These are phyloP conservation scores for Lathyrus sativus DNA, from an alignment of 306 rosid genomes.

Conservation along the genomic window DNA sequence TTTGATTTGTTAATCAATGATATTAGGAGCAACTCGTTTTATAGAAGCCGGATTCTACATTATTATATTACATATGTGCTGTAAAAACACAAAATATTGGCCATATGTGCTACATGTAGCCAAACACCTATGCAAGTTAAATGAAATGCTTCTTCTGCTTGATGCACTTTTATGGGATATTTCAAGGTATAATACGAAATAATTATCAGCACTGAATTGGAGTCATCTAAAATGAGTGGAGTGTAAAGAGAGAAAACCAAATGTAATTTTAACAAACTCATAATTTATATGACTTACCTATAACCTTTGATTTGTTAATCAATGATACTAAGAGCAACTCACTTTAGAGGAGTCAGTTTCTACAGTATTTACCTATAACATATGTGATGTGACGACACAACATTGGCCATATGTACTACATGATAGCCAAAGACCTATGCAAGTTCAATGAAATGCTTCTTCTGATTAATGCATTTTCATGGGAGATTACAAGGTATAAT, in stretches of 20 bases:
- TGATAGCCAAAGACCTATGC: constrained; percentile 15
- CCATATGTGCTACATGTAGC: constrained; percentile 8
- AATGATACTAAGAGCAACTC: neutral
- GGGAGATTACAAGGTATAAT: constrained; percentile 25
- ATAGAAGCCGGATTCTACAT: neutral
- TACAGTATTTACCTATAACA: neutral
- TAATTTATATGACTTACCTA: neutral
- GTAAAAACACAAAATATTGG: neutral
- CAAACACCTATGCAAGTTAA: constrained; percentile 16
- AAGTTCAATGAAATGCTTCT: constrained; percentile 23
- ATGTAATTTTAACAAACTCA: neutral
- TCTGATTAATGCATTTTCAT: constrained; percentile 19
- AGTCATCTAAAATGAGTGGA: neutral
- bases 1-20: constrained; percentile 1
- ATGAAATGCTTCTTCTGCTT: constrained; percentile 18
- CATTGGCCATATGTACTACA: constrained; percentile 1
- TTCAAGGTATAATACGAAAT: constrained; percentile 25
- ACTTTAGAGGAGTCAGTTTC: neutral
- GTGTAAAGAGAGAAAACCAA: neutral
- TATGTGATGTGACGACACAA: constrained; percentile 6
- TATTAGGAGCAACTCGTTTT: neutral
- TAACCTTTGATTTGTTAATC: neutral
- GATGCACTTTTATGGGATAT: constrained; percentile 21
- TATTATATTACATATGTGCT: neutral
- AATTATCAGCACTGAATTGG: constrained; percentile 8